Percentiles rank a stretch among this genome's conserved stretches.
phyloP scores from a whole-genome alignment of 1,139 yeast species.

The Yamadazyma siamensis region DNA sequence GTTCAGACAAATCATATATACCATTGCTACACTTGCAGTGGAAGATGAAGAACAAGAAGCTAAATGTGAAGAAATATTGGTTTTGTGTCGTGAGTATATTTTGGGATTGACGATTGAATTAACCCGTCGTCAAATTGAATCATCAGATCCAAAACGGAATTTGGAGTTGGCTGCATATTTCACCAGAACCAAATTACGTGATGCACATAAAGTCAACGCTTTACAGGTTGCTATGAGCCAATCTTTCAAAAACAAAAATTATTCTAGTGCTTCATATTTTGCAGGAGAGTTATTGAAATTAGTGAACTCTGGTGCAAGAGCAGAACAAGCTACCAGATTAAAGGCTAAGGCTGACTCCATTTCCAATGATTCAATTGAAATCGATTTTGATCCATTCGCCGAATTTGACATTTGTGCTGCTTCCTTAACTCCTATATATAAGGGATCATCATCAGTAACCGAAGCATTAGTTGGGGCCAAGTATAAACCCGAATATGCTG shows the following conservation, averaged over 20 bases:
- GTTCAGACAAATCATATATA: slow-evolving; percentile 79
- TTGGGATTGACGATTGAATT: slow-evolving; percentile 89
- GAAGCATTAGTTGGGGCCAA: slow-evolving; percentile 94
- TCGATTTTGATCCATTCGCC: slow-evolving; percentile 90
- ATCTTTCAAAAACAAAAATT: slow-evolving; percentile 84
- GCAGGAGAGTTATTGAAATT: slow-evolving; percentile 78
- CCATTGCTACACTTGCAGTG: slow-evolving; percentile 70
- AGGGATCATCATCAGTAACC: slow-evolving; percentile 60
- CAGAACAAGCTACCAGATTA: slow-evolving; percentile 84
- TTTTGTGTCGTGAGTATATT: slow-evolving; percentile 83
- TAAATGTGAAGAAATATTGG: slow-evolving; percentile 69
- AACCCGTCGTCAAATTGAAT: slow-evolving; percentile 75
- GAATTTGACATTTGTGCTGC: slow-evolving; percentile 89
- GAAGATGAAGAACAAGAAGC: slow-evolving; percentile 70
- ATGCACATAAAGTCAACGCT: slow-evolving; percentile 82
- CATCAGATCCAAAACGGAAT: slow-evolving; percentile 73
- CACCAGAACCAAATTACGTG: slow-evolving; percentile 78
- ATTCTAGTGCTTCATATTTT: slow-evolving; percentile 83
- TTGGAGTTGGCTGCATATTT: slow-evolving; percentile 95
- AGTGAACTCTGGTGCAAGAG: slow-evolving; percentile 69
- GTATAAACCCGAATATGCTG: slow-evolving; percentile 75
- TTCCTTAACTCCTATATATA: slow-evolving; percentile 84
- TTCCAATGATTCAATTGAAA: slow-evolving; percentile 82
- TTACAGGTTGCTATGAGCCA: slow-evolving; percentile 94
- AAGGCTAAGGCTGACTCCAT: slow-evolving; percentile 75